These are phyloP conservation scores for Sanghuangporus weigelae DNA, from an alignment of 1,284 basidiomycete genomes.

Conservation along the genomic window DNA sequence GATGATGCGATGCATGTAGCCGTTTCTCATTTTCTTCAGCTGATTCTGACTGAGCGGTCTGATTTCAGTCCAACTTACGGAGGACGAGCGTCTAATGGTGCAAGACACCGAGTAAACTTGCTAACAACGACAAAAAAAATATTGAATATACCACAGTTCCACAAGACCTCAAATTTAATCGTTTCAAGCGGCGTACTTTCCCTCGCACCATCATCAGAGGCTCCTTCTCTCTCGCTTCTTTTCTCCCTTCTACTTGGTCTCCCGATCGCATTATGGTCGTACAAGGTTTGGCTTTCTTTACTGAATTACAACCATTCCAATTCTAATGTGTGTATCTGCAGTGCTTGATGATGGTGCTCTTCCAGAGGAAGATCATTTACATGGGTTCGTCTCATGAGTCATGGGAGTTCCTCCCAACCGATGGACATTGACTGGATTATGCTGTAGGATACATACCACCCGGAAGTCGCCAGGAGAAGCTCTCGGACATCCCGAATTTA, in stretches of 20 bases:
- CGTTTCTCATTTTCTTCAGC: not conserved
- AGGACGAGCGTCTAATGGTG: not conserved
- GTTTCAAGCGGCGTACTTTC: not conserved
- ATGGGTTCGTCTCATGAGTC: constrained; percentile 34
- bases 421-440: not conserved
- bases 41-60: not conserved
- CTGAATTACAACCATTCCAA: no score
- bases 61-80: not conserved
- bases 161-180: not conserved
- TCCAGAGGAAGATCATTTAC: constrained; percentile 49
- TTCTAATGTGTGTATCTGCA: constrained; percentile 18
- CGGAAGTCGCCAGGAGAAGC: constrained; percentile 2
- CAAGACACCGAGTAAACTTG: not conserved
- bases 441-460: constrained; percentile 33
- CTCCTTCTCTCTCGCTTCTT: constrained; percentile 11
- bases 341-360: constrained; percentile 44
- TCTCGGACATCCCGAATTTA: not conserved
- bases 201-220: not conserved
- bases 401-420: not conserved
- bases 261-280: constrained; percentile 8
- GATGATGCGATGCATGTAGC: not conserved
- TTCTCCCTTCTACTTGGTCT: constrained; percentile 11
- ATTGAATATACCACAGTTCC: not conserved
- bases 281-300: constrained; percentile 4
- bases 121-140: not conserved